phyloP scores from a whole-genome alignment of 2,329 filamentous ascomycete species.

The Pseudogymnoascus sp. region DNA sequence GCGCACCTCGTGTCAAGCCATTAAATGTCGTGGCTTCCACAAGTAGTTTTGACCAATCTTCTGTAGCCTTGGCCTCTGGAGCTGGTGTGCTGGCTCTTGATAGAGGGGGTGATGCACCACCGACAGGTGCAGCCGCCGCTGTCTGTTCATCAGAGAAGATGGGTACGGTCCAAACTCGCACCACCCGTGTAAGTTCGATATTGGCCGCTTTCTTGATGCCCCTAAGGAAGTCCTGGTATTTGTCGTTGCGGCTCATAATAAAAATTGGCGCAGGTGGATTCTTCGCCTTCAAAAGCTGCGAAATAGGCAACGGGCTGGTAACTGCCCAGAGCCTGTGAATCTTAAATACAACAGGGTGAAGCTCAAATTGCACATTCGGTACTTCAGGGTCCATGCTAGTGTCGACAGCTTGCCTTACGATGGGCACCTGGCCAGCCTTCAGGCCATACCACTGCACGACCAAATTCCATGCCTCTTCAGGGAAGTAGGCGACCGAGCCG shows the following conservation, averaged over 20 bases:
- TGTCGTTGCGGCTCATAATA: slow-evolving; percentile 63
- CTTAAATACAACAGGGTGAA: slow-evolving; percentile 77
- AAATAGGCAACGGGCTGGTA: slow-evolving; percentile 47
- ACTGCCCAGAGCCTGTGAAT: slow-evolving; percentile 70
- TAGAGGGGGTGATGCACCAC: slow-evolving; percentile 33
- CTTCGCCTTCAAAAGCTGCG: slow-evolving; percentile 53
- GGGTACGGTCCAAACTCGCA: slow-evolving; percentile 49
- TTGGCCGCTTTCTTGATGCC: slow-evolving; percentile 61
- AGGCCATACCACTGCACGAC: slow-evolving; percentile 78
- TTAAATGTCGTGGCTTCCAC: slow-evolving; percentile 52
- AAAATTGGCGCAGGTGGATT: slow-evolving; percentile 57
- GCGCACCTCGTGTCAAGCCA: slow-evolving; percentile 52
- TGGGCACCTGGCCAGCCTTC: slow-evolving; percentile 59
- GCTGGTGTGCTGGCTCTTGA: slow-evolving; percentile 24
- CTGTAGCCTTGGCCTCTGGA: slow-evolving; percentile 14
- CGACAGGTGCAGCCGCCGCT: slow-evolving; percentile 34
- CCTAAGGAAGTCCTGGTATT: slow-evolving; percentile 68
- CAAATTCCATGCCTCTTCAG: slow-evolving; percentile 72
- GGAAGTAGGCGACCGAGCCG: slow-evolving; percentile 72
- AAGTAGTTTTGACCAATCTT: slow-evolving; percentile 36
- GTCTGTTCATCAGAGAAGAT: slow-evolving; percentile 27
- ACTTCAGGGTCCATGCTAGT: slow-evolving; percentile 52
- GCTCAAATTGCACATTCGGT: slow-evolving; percentile 71
- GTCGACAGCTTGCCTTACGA: slow-evolving; percentile 72
- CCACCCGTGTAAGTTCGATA: slow-evolving; percentile 64